These are phyloP conservation scores for Tothia fuscella DNA, from an alignment of 2,329 filamentous ascomycete species.

Conservation along the genomic window DNA sequence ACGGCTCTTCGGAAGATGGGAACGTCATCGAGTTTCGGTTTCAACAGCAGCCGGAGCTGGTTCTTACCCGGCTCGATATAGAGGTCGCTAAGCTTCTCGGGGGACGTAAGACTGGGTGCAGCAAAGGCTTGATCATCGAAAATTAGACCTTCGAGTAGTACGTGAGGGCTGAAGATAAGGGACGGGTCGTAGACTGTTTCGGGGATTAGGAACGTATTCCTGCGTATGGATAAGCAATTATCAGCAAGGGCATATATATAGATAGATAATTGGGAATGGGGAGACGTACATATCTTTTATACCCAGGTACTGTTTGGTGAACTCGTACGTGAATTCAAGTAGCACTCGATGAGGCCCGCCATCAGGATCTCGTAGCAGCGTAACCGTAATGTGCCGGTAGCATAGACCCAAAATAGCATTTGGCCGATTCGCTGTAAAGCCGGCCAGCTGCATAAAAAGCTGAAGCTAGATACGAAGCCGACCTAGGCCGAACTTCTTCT, in stretches of 20 bases:
- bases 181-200: slow-evolving; percentile 23
- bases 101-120: slow-evolving; percentile 20
- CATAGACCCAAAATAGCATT: slow-evolving; percentile 13
- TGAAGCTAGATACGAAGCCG: slow-evolving; percentile 14
- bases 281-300: slow-evolving; percentile 15
- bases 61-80: slow-evolving; percentile 21
- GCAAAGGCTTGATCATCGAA: slow-evolving; percentile 24
- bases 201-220: slow-evolving; percentile 21
- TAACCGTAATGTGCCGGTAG: slow-evolving; percentile 15
- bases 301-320: slow-evolving; percentile 14
- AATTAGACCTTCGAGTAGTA: slow-evolving; percentile 22
- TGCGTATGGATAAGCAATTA: slow-evolving; percentile 8
- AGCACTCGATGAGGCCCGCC: slow-evolving; percentile 13
- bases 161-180: slow-evolving; percentile 22
- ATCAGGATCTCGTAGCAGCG: slow-evolving; percentile 13
- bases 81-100: slow-evolving; percentile 25
- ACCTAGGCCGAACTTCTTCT: slow-evolving; percentile 13
- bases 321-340: slow-evolving; percentile 16
- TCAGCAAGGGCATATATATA: no score
- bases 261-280: neutral
- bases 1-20: slow-evolving; percentile 22
- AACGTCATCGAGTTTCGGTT: slow-evolving; percentile 21
- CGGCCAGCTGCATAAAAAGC: slow-evolving; percentile 14
- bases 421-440: slow-evolving; percentile 14
- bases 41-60: slow-evolving; percentile 23